These are phyloP conservation scores for Leptoxyphium fumago DNA, from an alignment of 2,329 filamentous ascomycete genomes.

Conservation along the genomic window DNA sequence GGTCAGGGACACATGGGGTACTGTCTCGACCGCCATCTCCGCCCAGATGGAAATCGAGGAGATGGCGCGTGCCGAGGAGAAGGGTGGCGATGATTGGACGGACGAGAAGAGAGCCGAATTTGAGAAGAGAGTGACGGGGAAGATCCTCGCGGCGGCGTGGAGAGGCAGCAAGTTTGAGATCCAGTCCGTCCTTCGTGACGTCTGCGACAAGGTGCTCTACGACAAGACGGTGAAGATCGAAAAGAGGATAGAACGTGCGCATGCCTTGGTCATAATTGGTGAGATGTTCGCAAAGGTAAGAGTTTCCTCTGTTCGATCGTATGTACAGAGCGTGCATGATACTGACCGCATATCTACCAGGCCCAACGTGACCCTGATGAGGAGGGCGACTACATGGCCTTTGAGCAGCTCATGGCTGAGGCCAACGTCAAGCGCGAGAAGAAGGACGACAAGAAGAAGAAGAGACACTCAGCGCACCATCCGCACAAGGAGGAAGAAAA, in stretches of 20 bases:
- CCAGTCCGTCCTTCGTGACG: slow-evolving; percentile 84
- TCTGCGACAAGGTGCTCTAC: slow-evolving; percentile 77
- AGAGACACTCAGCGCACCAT: slow-evolving; percentile 5
- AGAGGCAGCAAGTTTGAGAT: slow-evolving; percentile 95
- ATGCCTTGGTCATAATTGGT: slow-evolving; percentile 76
- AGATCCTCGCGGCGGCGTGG: slow-evolving; percentile 96
- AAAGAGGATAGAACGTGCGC: slow-evolving; percentile 81
- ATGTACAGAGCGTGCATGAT: slow-evolving; percentile 2
- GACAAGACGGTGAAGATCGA: slow-evolving; percentile 62
- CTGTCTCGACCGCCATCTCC: slow-evolving; percentile 88
- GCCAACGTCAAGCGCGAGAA: slow-evolving; percentile 87
- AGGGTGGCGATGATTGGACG: slow-evolving; percentile 93
- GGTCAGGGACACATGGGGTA: slow-evolving; percentile 97
- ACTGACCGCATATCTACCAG: slow-evolving; percentile 31
- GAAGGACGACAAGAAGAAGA: slow-evolving; percentile 55
- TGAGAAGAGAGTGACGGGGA: slow-evolving; percentile 88
- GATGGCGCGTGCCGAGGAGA: slow-evolving; percentile 92
- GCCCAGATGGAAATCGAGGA: slow-evolving; percentile 98
- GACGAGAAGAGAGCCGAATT: slow-evolving; percentile 95
- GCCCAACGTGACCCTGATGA: slow-evolving; percentile 82
- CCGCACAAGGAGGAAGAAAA: slow-evolving; percentile 34
- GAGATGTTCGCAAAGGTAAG: slow-evolving; percentile 78
- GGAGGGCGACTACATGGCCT: slow-evolving; percentile 96
- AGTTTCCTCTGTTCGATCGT: slow-evolving; percentile 1
- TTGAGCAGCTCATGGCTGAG: slow-evolving; percentile 94